These are phyloP conservation scores for Tagetes erecta DNA, from an alignment of 129 eudicot genomes.

Conservation along the genomic window DNA sequence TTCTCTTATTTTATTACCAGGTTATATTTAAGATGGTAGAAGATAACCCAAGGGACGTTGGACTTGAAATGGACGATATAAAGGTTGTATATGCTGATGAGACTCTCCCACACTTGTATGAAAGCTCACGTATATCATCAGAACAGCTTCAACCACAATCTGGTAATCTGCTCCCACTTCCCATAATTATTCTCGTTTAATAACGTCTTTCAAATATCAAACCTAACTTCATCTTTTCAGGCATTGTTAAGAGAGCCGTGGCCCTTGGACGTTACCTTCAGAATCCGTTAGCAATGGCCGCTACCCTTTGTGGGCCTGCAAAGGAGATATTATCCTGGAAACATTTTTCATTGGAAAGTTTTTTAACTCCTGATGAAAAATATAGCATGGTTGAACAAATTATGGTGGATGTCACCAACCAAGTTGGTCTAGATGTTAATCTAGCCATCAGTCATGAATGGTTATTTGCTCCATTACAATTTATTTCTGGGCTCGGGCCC, in stretches of 20 bases:
- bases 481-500: slow-evolving; percentile 96
- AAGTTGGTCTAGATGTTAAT: slow-evolving; percentile 91
- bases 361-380: slow-evolving; percentile 89
- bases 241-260: slow-evolving; percentile 90
- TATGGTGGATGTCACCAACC: slow-evolving; percentile 95
- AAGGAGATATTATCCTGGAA: slow-evolving; percentile 95
- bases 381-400: slow-evolving; percentile 87
- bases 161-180: slow-evolving; percentile 39
- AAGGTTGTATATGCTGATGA: slow-evolving; percentile 68
- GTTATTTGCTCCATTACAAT: slow-evolving; percentile 88
- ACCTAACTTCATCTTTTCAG: slow-evolving; percentile 27
- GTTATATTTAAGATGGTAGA: slow-evolving; percentile 78
- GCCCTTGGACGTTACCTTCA: slow-evolving; percentile 92
- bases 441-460: slow-evolving; percentile 91
- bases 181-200: too few species aligned
- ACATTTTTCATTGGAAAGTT: slow-evolving; percentile 70
- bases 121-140: slow-evolving; percentile 82
- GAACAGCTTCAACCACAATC: slow-evolving; percentile 80
- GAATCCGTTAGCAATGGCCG: slow-evolving; percentile 95
- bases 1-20: slow-evolving; percentile 40
- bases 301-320: slow-evolving; percentile 84
- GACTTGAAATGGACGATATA: slow-evolving; percentile 73
- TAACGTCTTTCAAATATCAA: too few species aligned
- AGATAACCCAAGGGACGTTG: slow-evolving; percentile 78
- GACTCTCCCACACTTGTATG: slow-evolving; percentile 85